Percentiles rank a stretch among this genome's conserved stretches.
Conservation (phyloP, 345 rosid species). For the Conringia planisiliqua region DNA sequence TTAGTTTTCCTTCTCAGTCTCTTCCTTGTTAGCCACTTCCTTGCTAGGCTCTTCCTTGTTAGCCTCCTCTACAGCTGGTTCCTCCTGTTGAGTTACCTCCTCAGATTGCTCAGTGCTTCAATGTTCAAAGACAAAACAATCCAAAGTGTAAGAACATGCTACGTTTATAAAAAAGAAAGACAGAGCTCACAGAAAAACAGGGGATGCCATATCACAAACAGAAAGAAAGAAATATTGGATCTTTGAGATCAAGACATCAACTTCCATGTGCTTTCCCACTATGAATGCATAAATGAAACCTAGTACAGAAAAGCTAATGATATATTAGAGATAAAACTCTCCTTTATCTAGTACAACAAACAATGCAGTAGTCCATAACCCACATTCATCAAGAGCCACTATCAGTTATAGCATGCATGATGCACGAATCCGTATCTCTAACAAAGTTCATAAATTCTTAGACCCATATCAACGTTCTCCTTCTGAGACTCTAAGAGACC, state of each 20-base stretch:
- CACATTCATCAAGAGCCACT: neutral
- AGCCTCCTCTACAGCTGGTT: slow-evolving; percentile 14
- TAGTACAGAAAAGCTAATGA: neutral
- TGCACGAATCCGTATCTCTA: neutral
- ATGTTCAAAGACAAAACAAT: slow-evolving; percentile 5
- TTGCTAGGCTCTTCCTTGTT: neutral
- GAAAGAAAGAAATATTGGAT: neutral
- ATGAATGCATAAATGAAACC: neutral
- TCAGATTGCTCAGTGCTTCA: slow-evolving; percentile 25
- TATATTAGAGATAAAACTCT: neutral
- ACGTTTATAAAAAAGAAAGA: neutral
- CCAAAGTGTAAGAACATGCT: neutral
- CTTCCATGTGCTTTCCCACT: neutral
- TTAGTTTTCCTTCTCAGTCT: slow-evolving; percentile 5
- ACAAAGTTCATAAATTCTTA: neutral
- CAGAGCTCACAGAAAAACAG: neutral
- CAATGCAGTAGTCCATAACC: neutral
- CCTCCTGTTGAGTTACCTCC: slow-evolving; percentile 11
- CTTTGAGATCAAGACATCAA: neutral
- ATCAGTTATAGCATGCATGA: neutral
- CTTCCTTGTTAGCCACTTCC: slow-evolving; percentile 15
- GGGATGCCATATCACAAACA: neutral
- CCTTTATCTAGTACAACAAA: neutral
- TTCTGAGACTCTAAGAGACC: neutral
- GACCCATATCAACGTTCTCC: neutral